Percentiles rank a stretch among this genome's conserved stretches.
Conservation (phyloP, 1,139 yeast genomes). For the Hyphopichia fennica region DNA sequence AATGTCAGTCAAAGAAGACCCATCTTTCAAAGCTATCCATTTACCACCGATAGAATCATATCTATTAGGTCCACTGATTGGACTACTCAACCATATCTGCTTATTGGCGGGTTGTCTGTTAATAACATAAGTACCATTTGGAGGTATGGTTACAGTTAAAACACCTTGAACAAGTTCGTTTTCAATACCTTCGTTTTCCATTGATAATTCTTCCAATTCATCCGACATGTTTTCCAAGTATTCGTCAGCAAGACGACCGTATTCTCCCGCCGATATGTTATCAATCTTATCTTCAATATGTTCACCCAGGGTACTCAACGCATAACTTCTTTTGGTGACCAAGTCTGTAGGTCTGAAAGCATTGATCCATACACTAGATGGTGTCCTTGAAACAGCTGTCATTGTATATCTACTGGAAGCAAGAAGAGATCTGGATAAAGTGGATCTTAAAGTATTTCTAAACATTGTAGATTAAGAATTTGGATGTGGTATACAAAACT, state of each 20-base stretch:
- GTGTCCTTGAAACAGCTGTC: neutral
- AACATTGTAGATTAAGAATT: constrained; percentile 27
- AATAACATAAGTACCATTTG: constrained; percentile 78
- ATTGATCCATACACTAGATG: neutral
- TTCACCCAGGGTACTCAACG: constrained; percentile 50
- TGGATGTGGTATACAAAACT: constrained; percentile 31
- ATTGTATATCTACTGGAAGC: neutral
- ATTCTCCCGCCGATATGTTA: constrained; percentile 46
- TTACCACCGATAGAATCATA: constrained; percentile 56
- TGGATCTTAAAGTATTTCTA: constrained; percentile 1
- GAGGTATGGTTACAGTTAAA: constrained; percentile 64
- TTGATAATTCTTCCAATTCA: constrained; percentile 63
- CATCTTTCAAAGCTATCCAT: constrained; percentile 66
- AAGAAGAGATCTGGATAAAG: neutral
- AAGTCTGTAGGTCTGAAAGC: neutral
- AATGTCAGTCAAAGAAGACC: constrained; percentile 45
- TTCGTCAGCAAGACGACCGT: constrained; percentile 57
- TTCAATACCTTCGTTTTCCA: constrained; percentile 60
- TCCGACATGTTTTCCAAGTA: constrained; percentile 67
- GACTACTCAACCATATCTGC: constrained; percentile 92
- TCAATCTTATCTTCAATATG: constrained; percentile 51
- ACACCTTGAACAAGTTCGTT: constrained; percentile 87
- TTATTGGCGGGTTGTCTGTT: constrained; percentile 94
- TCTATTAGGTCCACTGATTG: constrained; percentile 86
- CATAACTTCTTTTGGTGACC: constrained; percentile 13